Conservation (phyloP, 176 grass and related monocot genomes). For the Juncus effusus region DNA sequence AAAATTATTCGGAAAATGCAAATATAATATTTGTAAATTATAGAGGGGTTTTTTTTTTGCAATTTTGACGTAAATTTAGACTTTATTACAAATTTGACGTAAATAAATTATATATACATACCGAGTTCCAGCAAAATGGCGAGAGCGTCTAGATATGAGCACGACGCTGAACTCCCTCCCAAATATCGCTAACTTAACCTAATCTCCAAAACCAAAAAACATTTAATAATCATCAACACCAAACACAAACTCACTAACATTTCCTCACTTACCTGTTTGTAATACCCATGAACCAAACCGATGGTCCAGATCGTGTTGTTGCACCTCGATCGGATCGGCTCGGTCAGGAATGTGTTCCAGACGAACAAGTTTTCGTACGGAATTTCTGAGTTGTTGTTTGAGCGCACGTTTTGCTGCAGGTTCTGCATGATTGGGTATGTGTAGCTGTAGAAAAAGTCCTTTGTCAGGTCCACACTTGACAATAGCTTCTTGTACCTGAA, state of each 20-base stretch:
- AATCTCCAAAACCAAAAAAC: conserved; percentile 31
- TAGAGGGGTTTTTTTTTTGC: neutral
- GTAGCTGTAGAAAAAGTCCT: conserved; percentile 98
- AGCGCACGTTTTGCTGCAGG: conserved; percentile 70
- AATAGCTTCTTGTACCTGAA: conserved; percentile 95
- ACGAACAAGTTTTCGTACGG: conserved; percentile 93
- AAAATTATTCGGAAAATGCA: too few relatives aligned
- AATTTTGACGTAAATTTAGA: neutral
- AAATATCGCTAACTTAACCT: conserved; percentile 86
- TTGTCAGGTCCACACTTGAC: conserved; percentile 84
- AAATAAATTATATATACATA: conserved; percentile 28
- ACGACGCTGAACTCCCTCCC: conserved; percentile 70
- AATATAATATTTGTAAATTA: too few relatives aligned
- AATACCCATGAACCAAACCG: conserved; percentile 91
- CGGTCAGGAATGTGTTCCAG: conserved; percentile 86
- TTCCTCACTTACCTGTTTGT: conserved; percentile 65
- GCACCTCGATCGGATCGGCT: conserved; percentile 77
- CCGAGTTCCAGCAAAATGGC: conserved; percentile 96
- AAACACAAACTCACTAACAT: conserved; percentile 14
- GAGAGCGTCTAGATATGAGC: conserved; percentile 84
- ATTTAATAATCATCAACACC: conserved; percentile 13
- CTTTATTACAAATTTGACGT: neutral
- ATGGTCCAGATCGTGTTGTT: conserved; percentile 84
- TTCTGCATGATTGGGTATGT: conserved; percentile 95
- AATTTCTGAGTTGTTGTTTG: conserved; percentile 44